Evolutionary conservation across 441 rosid genomes (phyloP), one percentile per base, ranked within the genome.

Genomic region (Breynia disticha): DNA sequence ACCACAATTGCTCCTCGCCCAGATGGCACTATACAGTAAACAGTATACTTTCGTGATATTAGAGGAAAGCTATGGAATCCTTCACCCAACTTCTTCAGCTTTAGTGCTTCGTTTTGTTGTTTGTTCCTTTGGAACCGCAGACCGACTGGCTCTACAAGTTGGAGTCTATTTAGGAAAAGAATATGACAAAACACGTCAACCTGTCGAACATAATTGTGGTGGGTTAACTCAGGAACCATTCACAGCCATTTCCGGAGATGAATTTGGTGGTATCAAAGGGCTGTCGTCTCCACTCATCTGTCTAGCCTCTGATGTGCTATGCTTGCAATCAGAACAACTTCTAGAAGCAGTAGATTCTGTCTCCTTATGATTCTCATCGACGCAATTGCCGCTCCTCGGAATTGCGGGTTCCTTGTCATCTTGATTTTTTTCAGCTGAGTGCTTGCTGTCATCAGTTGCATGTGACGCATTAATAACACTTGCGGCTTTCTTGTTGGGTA

Each of bases 211-310:
- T 19, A 19, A 46, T 52, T 54, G 43, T 35, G 21, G 38, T 24
- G 22, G 19, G 60, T 57, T n/a, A 54, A 63, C 56, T 76, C 71
- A 87, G 47, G 97, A 85, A 65, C 97, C 96, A 71, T 85, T 87
- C 67, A 87, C 95, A 48, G 89, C 77, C 99, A 89, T 89, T 71
- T 89, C 96, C 2, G 97, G 79, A 17, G 99, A 83, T 39, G 97
- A 82, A 47, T 78, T 82, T 20, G 85, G 82, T 7, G 88, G 76
- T 62, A 83, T 69, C 72, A 83, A 71, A 1, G 78, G 69, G 19
- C 75, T 66, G 54, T 86, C 93, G 54, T 93, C 96, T 32, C 80
- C 84, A 18, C 74, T 76, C 65, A 88, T 68, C 63, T 79, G 90
- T 59, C 90, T 72, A 37, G 73, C 82, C 50, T 81, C 95, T 60